Conservation (phyloP, 2,329 filamentous ascomycete species). For the Fusarium sp. region DNA sequence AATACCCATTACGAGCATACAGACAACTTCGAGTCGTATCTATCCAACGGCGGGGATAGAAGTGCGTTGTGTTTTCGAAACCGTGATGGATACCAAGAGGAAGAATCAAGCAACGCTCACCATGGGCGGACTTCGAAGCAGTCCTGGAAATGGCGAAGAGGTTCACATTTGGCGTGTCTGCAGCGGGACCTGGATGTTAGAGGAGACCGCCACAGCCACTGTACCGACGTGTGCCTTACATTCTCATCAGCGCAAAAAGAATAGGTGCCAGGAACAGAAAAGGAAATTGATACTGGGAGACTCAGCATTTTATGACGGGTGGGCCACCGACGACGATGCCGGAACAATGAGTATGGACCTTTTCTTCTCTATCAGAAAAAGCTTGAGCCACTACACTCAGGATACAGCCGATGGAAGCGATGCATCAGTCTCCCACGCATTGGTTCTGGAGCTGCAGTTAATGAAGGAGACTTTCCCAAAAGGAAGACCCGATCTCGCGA, state of each 20-base stretch:
- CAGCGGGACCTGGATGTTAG: slow-evolving; percentile 90
- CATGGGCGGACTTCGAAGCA: slow-evolving; percentile 73
- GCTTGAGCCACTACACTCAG: slow-evolving; percentile 70
- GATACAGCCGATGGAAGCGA: slow-evolving; percentile 80
- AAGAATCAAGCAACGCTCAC: slow-evolving; percentile 63
- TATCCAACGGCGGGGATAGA: slow-evolving; percentile 93
- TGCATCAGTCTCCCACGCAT: slow-evolving; percentile 81
- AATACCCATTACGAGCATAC: slow-evolving; percentile 75
- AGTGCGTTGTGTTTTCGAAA: slow-evolving; percentile 80
- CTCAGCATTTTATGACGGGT: slow-evolving; percentile 83
- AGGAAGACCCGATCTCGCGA: slow-evolving; percentile 73
- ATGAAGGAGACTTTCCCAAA: slow-evolving; percentile 86
- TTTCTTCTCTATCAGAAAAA: slow-evolving; percentile 63
- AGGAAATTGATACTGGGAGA: slow-evolving; percentile 81
- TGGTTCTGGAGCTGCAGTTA: slow-evolving; percentile 92
- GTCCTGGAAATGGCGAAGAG: slow-evolving; percentile 74
- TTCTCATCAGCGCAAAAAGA: slow-evolving; percentile 41
- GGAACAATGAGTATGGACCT: slow-evolving; percentile 71
- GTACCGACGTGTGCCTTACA: slow-evolving; percentile 84
- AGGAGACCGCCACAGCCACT: slow-evolving; percentile 82
- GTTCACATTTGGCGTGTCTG: slow-evolving; percentile 83
- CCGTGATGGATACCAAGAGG: slow-evolving; percentile 84
- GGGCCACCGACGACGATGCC: slow-evolving; percentile 75
- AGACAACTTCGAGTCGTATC: slow-evolving; percentile 77
- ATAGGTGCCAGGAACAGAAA: slow-evolving; percentile 51